These are phyloP conservation scores for Yarrowia alimentaria DNA, from an alignment of 805 yeast species.

Conservation along the genomic window DNA sequence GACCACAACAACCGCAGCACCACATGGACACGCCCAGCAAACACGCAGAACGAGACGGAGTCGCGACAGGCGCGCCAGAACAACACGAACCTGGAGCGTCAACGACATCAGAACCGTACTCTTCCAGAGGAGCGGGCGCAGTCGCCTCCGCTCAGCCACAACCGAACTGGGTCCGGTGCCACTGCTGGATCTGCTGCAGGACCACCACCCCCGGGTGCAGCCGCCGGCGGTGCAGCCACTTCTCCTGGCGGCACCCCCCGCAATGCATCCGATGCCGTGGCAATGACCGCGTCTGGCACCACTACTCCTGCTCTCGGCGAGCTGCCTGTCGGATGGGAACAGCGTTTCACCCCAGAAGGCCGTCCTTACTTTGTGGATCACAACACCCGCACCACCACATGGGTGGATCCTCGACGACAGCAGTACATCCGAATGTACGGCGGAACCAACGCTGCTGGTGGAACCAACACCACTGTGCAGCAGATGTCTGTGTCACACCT, in stretches of 20 bases:
- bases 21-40: conserved; percentile 96
- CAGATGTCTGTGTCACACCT: conserved; percentile 97
- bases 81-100: conserved; percentile 81
- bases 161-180: conserved; percentile 45
- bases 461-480: conserved; percentile 79
- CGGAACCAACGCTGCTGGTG: conserved; percentile 53
- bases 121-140: conserved; percentile 50
- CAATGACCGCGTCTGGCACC: conserved; percentile 57
- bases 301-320: conserved; percentile 95
- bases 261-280: conserved; percentile 46
- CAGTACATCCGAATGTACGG: conserved; percentile 96
- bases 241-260: conserved; percentile 49
- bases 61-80: conserved; percentile 51
- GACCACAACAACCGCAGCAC: conserved; percentile 98
- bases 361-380: conserved; percentile 98
- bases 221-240: conserved; percentile 49
- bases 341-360: conserved; percentile 95
- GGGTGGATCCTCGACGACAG: conserved; percentile 99
- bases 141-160: conserved; percentile 26
- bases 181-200: conserved; percentile 32
- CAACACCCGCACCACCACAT: conserved; percentile 98
- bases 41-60: conserved; percentile 72
- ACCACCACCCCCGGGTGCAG: conserved; percentile 41
- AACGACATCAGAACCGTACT: conserved; percentile 86
- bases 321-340: conserved; percentile 99